Conservation (phyloP, 2,329 filamentous ascomycete species). For the Colletotrichum eleusines region DNA sequence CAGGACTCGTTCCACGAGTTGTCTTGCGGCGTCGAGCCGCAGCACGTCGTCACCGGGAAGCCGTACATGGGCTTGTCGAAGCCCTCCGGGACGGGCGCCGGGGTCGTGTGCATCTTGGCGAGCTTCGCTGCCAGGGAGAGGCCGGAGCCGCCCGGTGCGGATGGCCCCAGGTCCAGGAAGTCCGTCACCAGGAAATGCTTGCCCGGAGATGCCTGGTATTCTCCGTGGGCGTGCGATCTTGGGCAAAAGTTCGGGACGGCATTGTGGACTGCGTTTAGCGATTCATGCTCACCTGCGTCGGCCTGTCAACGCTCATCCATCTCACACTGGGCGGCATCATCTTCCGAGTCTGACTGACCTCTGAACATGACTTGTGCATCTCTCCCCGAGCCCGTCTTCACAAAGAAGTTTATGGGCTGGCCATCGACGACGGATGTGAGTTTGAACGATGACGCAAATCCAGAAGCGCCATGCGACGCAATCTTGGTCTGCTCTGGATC, state of each 20-base stretch:
- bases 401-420: slow-evolving; percentile 70
- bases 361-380: slow-evolving; percentile 77
- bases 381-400: slow-evolving; percentile 75
- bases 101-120: slow-evolving; percentile 81
- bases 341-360: slow-evolving; percentile 56
- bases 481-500: slow-evolving; percentile 67
- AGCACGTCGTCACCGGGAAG: slow-evolving; percentile 87
- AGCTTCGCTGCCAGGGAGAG: slow-evolving; percentile 79
- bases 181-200: slow-evolving; percentile 77
- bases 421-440: slow-evolving; percentile 61
- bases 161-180: slow-evolving; percentile 75
- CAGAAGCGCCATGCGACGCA: slow-evolving; percentile 72
- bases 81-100: slow-evolving; percentile 74
- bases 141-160: slow-evolving; percentile 58
- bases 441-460: slow-evolving; percentile 77
- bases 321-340: neutral
- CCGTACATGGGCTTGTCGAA: slow-evolving; percentile 77
- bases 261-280: slow-evolving; percentile 83
- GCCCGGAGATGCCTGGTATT: slow-evolving; percentile 63
- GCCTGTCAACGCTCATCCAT: slow-evolving; percentile 46
- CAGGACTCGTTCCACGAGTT: slow-evolving; percentile 81
- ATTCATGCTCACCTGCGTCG: slow-evolving; percentile 80
- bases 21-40: slow-evolving; percentile 85
- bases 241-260: slow-evolving; percentile 82
- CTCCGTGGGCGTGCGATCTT: slow-evolving; percentile 78